phyloP scores from a whole-genome alignment of 257 asterid genomes.

The Solanum gracilifrons region DNA sequence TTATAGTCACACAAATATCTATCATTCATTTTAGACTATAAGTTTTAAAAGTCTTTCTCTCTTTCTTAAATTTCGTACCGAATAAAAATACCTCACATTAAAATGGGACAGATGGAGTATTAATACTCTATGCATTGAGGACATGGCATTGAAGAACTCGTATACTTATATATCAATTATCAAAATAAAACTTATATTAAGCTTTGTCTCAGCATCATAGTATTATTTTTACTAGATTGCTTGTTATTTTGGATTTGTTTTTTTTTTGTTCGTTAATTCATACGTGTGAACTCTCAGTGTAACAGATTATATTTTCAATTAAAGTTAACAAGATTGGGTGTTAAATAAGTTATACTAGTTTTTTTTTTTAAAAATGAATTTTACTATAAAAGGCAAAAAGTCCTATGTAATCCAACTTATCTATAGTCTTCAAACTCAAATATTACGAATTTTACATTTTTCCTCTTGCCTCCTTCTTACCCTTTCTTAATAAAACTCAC shows the following conservation, averaged over 20 bases:
- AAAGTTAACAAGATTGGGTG: not conserved
- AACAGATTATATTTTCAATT: too few relatives aligned
- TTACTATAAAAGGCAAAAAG: too few relatives aligned
- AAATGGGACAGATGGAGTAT: too few relatives aligned
- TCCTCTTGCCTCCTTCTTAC: not conserved
- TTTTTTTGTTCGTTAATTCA: too few relatives aligned
- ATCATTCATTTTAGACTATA: too few relatives aligned
- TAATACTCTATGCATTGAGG: too few relatives aligned
- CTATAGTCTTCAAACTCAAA: not conserved
- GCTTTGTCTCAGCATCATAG: not conserved
- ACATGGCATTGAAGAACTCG: not conserved
- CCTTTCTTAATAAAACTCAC: not conserved
- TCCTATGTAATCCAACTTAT: not conserved
- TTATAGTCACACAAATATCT: too few relatives aligned
- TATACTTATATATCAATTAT: not conserved
- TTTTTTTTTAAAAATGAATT: too few relatives aligned
- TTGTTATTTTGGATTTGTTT: not conserved
- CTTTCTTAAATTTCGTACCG: rapidly evolving
- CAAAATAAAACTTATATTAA: not conserved
- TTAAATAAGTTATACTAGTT: not conserved
- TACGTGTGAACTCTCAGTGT: not conserved
- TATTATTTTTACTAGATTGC: too few relatives aligned
- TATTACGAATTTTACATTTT: not conserved
- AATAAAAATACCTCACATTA: too few relatives aligned
- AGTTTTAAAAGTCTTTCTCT: too few relatives aligned